Conservation (phyloP, 305 asterid genomes). For the Vinca major region DNA sequence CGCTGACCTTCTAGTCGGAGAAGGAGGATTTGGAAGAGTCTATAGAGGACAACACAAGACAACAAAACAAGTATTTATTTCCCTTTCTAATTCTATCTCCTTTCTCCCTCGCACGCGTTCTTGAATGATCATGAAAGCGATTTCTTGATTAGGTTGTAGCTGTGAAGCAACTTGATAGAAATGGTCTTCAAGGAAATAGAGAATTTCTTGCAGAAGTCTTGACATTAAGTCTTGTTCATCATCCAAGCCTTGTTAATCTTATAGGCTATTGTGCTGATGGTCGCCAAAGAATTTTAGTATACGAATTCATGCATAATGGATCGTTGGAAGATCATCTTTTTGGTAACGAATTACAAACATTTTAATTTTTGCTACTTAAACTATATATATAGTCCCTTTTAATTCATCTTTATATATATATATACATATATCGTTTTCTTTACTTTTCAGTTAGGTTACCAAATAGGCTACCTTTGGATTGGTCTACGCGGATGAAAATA, state of each 20-base stretch:
- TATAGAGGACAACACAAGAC: conserved; percentile 59
- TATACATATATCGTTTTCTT: neutral
- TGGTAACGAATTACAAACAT: conserved; percentile 30
- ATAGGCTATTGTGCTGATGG: conserved; percentile 95
- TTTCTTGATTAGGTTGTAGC: conserved; percentile 51
- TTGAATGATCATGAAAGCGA: neutral
- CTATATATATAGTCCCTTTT: neutral
- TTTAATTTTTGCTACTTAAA: neutral
- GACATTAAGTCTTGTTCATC: conserved; percentile 59
- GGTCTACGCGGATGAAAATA: conserved; percentile 72
- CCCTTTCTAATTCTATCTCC: neutral
- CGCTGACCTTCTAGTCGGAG: conserved; percentile 59
- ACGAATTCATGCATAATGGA: conserved; percentile 60
- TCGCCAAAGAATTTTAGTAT: conserved; percentile 74
- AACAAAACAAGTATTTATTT: conserved; percentile 43
- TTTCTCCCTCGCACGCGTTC: neutral
- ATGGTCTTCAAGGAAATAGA: conserved; percentile 66
- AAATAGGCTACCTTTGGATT: conserved; percentile 45
- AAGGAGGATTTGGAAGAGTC: conserved; percentile 88
- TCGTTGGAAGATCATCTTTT: conserved; percentile 71
- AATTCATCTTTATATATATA: neutral
- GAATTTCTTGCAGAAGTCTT: conserved; percentile 81
- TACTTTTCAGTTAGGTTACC: conserved; percentile 37
- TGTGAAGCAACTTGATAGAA: conserved; percentile 81
- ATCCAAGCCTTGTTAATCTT: conserved; percentile 63